Evolutionary conservation across 306 rosid genomes (phyloP).

Genomic region (Trifolium repens): DNA sequence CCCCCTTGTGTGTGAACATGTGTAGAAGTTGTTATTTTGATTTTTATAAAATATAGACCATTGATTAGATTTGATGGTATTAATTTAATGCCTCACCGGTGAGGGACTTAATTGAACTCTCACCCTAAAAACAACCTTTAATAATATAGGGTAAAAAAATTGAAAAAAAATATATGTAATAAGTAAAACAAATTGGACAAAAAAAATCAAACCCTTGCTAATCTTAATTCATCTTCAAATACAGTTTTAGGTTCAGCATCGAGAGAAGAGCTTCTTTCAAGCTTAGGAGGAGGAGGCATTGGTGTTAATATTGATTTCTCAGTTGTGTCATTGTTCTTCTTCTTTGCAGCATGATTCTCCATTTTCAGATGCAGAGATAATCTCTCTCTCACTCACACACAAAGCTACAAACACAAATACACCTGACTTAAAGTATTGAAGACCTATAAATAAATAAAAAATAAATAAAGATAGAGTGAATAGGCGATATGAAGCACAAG

Average conservation of each 20-base stretch:
- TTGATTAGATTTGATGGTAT: too few species aligned
- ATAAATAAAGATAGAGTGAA: not conserved
- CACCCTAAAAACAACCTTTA: not conserved
- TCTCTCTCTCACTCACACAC: not conserved
- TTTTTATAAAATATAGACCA: too few species aligned
- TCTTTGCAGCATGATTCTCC: not conserved
- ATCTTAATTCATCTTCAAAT: constrained; percentile 29
- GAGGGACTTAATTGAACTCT: too few species aligned
- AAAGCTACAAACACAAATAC: not conserved
- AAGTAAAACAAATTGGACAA: not conserved
- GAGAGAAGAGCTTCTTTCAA: constrained; percentile 49
- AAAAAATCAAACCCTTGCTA: constrained; percentile 47
- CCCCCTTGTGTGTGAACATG: too few species aligned
- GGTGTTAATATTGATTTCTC: not conserved
- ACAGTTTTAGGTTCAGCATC: constrained; percentile 58
- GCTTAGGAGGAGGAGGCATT: not conserved
- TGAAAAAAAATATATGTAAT: not conserved
- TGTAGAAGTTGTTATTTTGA: too few species aligned
- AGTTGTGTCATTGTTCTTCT: not conserved
- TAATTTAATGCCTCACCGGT: too few species aligned
- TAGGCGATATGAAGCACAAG: not conserved
- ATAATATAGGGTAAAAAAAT: not conserved
- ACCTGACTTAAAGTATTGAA: not conserved
- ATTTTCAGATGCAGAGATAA: not conserved
- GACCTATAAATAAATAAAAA: not conserved